These are phyloP conservation scores for Vaccinium macrocarpon DNA, from an alignment of 148 eudicot species.

Conservation along the genomic window DNA sequence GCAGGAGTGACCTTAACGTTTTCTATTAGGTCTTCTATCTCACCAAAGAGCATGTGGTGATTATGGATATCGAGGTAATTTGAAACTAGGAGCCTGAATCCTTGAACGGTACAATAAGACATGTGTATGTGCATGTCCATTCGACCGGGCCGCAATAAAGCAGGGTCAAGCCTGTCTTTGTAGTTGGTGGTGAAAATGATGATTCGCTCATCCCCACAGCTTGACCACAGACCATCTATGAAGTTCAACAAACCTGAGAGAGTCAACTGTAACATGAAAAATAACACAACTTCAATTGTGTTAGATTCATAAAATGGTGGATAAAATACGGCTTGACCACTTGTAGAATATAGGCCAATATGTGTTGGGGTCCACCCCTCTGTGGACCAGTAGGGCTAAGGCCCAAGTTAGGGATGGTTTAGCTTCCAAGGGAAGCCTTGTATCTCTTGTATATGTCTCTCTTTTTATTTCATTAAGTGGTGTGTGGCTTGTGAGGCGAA, in stretches of 20 bases:
- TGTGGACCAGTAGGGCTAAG: too few species aligned
- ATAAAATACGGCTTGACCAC: background rate
- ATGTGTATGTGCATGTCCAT: constrained; percentile 1
- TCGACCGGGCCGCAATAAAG: background rate
- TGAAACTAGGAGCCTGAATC: background rate
- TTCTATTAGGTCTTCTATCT: background rate
- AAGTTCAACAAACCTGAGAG: background rate
- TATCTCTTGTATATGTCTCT: too few species aligned
- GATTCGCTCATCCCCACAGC: background rate
- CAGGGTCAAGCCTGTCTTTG: background rate
- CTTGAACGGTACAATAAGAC: background rate
- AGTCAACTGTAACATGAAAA: background rate
- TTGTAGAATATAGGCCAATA: too few species aligned
- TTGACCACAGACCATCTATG: background rate
- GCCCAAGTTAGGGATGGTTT: too few species aligned
- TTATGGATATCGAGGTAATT: background rate
- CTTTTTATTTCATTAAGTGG: too few species aligned
- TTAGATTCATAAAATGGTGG: too few species aligned
- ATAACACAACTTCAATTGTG: background rate
- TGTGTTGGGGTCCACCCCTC: too few species aligned
- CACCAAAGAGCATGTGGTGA: background rate
- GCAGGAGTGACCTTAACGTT: background rate
- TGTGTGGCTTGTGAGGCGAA: too few species aligned
- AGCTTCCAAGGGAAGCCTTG: too few species aligned
- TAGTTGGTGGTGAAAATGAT: background rate